Conservation (phyloP, 1,139 yeast genomes). For the Scheffersomyces insectosa region DNA sequence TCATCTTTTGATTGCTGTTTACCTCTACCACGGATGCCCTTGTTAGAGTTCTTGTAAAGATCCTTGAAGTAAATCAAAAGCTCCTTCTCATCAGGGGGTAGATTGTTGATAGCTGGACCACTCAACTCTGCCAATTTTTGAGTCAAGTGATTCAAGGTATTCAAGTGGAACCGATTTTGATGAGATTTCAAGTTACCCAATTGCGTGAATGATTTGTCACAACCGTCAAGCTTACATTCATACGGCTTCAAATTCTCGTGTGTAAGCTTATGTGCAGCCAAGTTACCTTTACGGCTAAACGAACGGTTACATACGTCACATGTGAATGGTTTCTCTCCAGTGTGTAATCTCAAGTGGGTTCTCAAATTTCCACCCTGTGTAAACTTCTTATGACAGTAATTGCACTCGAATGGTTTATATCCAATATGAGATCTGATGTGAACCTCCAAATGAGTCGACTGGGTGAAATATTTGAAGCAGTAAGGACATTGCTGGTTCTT, state of each 20-base stretch:
- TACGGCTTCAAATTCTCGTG: conserved; percentile 80
- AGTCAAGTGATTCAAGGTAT: conserved; percentile 66
- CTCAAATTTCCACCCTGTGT: conserved; percentile 92
- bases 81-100: conserved; percentile 66
- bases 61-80: conserved; percentile 75
- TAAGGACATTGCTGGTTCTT: conserved; percentile 69
- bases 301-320: conserved; percentile 73
- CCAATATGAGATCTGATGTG: conserved; percentile 80
- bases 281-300: conserved; percentile 86
- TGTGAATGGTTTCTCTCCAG: conserved; percentile 86
- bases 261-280: conserved; percentile 81
- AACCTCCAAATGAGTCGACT: conserved; percentile 75
- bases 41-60: conserved; percentile 81
- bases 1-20: conserved; percentile 28
- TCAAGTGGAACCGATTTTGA: conserved; percentile 83
- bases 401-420: conserved; percentile 76
- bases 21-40: conserved; percentile 91
- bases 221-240: conserved; percentile 75
- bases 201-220: conserved; percentile 87
- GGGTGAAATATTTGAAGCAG: conserved; percentile 70
- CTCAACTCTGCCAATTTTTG: conserved; percentile 59
- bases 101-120: conserved; percentile 43
- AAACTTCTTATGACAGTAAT: conserved; percentile 75
- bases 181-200: conserved; percentile 91
- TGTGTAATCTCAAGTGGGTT: conserved; percentile 84